Conservation (phyloP, 805 yeast genomes). For the Candida michaelii region DNA sequence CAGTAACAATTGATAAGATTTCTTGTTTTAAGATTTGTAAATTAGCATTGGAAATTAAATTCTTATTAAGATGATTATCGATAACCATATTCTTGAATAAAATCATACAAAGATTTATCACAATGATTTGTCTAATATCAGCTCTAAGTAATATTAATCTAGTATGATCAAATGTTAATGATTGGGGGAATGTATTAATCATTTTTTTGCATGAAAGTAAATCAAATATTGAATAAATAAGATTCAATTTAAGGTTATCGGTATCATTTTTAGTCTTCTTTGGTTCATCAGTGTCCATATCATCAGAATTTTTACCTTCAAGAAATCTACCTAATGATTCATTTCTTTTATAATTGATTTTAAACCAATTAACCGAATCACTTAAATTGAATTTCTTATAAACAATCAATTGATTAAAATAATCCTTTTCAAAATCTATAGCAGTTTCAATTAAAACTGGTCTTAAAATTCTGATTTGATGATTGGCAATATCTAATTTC, state of each 20-base stretch:
- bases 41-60: constrained; percentile 33
- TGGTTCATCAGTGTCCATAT: neutral
- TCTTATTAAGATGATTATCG: constrained; percentile 27
- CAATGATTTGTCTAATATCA: constrained; percentile 81
- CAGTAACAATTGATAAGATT: constrained; percentile 75
- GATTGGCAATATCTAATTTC: constrained; percentile 94
- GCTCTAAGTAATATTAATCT: constrained; percentile 76
- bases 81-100: constrained; percentile 66
- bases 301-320: constrained; percentile 2
- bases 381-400: constrained; percentile 60
- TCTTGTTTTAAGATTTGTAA: constrained; percentile 60
- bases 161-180: constrained; percentile 81
- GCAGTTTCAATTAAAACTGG: constrained; percentile 86
- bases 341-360: constrained; percentile 30
- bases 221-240: constrained; percentile 54
- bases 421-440: constrained; percentile 84
- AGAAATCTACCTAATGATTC: constrained; percentile 5
- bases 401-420: constrained; percentile 54
- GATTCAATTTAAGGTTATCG: constrained; percentile 10
- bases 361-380: constrained; percentile 69
- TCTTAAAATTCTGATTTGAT: constrained; percentile 81
- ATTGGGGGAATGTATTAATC: constrained; percentile 79
- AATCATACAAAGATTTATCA: constrained; percentile 70
- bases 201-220: constrained; percentile 75
- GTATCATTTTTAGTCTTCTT: constrained; percentile 3